phyloP scores from a whole-genome alignment of 1,284 basidiomycete genomes.

The Cystobasidium pallidum region DNA sequence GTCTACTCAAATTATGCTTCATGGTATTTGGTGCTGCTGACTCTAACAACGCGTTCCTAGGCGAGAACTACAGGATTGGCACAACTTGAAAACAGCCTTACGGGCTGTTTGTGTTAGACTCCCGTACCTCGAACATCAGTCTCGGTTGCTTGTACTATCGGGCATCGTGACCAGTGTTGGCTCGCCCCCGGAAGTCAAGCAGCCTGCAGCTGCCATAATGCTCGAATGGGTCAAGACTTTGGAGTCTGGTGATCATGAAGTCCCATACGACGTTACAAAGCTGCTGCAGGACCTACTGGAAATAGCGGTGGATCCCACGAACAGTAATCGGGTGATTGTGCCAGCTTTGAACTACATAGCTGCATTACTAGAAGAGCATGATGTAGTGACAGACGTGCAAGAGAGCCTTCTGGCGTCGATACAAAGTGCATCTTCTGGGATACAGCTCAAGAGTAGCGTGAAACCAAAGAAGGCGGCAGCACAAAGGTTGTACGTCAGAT shows the following conservation, averaged over 20 bases:
- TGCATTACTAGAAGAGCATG: conserved; percentile 11
- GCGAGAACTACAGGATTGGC: not conserved
- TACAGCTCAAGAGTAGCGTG: not conserved
- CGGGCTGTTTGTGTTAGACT: not conserved
- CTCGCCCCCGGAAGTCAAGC: conserved; percentile 1
- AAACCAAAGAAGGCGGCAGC: not conserved
- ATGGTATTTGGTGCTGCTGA: not conserved
- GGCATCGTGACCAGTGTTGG: conserved; percentile 24
- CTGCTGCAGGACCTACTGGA: conserved; percentile 2
- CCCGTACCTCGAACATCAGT: not conserved
- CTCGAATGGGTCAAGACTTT: conserved; percentile 13
- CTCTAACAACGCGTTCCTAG: too few species aligned
- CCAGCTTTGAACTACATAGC: conserved; percentile 1
- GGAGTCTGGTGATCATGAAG: not conserved
- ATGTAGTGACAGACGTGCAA: not conserved
- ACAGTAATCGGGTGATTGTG: conserved; percentile 12
- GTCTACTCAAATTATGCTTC: not conserved
- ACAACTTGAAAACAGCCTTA: not conserved
- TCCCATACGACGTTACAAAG: not conserved
- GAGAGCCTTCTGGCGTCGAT: not conserved
- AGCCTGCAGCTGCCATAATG: not conserved
- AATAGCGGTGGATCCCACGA: not conserved
- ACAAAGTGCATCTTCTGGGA: not conserved
- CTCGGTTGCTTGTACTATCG: conserved; percentile 1
- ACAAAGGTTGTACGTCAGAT: not conserved